Evolutionary conservation across 139 green algal genomes (phyloP).

Genomic region (Haematococcus lacustris): DNA sequence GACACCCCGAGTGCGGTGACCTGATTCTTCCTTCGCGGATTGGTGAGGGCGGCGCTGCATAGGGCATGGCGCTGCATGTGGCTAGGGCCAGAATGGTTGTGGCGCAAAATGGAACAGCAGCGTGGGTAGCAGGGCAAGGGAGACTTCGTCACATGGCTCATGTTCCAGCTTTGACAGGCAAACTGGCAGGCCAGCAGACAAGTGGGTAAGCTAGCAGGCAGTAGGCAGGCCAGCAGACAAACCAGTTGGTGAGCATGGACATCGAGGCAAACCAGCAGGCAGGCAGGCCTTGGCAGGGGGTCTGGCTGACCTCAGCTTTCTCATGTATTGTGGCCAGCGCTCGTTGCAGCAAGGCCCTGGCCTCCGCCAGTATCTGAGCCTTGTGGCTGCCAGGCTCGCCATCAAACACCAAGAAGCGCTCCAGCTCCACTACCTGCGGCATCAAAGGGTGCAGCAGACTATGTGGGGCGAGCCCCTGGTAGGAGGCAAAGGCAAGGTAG

Average conservation of each 20-base stretch:
- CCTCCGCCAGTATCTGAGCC: conserved; percentile 23
- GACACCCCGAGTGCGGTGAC: too few relatives aligned
- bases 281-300: conserved; percentile 2
- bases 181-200: neutral
- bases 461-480: too few relatives aligned
- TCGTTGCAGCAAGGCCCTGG: conserved; percentile 19
- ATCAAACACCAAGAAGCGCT: conserved; percentile 53
- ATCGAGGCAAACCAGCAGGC: neutral
- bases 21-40: too few relatives aligned
- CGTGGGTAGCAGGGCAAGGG: neutral
- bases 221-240: neutral
- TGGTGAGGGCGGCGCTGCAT: neutral
- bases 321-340: conserved; percentile 29
- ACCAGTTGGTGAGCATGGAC: neutral
- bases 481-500: too few relatives aligned
- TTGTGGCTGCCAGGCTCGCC: conserved; percentile 19
- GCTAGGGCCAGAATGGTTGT: neutral
- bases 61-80: neutral
- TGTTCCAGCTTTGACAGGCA: neutral
- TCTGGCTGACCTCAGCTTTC: conserved; percentile 35
- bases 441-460: too few relatives aligned
- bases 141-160: neutral
- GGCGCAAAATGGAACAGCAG: neutral
- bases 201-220: neutral
- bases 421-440: conserved; percentile 41